phyloP scores from a whole-genome alignment of 1,139 yeast genomes.

The Geotrichum bryndzae region DNA sequence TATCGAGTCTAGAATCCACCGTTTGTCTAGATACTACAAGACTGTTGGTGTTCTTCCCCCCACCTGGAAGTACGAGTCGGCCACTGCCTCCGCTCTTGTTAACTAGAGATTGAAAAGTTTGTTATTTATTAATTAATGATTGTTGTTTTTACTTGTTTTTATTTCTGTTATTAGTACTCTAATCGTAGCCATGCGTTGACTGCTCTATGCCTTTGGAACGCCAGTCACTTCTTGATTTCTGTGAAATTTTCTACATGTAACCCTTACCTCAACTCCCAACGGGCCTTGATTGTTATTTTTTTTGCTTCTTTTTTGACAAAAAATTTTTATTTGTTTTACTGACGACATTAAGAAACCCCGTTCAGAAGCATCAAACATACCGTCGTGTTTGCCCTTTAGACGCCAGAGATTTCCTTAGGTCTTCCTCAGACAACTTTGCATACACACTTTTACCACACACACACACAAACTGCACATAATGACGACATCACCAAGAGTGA shows the following conservation, averaged over 20 bases:
- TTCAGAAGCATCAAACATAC: neutral
- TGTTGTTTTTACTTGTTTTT: neutral
- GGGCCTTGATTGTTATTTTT: neutral
- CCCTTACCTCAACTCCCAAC: constrained; percentile 10
- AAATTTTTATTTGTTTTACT: neutral
- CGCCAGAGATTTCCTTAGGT: neutral
- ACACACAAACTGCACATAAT: neutral
- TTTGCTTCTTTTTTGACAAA: neutral
- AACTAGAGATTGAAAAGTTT: constrained; percentile 48
- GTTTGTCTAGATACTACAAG: constrained; percentile 99
- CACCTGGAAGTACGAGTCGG: constrained; percentile 99
- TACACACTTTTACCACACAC: neutral
- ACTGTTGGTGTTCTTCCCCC: constrained; percentile 98
- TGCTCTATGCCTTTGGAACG: neutral
- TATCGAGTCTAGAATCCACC: constrained; percentile 99
- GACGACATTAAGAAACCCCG: neutral
- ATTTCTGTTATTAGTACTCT: too few relatives aligned
- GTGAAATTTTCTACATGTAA: neutral
- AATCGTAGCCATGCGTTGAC: neutral
- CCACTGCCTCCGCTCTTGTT: constrained; percentile 99
- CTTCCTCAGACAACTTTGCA: neutral
- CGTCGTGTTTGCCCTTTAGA: neutral
- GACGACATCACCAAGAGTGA: neutral
- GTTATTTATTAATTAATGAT: constrained; percentile 2
- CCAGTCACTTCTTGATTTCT: neutral